phyloP scores from a whole-genome alignment of 202 grass and related monocot genomes.

The Alloteropsis angusta region DNA sequence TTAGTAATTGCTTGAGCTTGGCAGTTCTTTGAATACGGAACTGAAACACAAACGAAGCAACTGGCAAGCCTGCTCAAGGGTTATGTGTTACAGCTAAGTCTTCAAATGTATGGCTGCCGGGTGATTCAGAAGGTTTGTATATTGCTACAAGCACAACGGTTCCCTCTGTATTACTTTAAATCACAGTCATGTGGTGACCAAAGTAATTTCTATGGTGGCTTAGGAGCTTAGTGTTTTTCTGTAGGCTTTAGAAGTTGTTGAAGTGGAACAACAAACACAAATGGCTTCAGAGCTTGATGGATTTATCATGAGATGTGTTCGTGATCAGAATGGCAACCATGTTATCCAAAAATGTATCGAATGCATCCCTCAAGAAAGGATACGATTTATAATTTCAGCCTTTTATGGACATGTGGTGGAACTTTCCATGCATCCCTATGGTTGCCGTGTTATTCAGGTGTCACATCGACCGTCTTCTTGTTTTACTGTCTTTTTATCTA shows the following conservation, averaged over 20 bases:
- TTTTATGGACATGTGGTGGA: constrained; percentile 84
- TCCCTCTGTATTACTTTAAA: background rate
- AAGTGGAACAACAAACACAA: constrained; percentile 73
- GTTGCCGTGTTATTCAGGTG: constrained; percentile 97
- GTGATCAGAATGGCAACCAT: constrained; percentile 98
- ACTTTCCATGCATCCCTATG: constrained; percentile 95
- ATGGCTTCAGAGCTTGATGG: constrained; percentile 88
- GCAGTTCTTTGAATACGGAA: constrained; percentile 97
- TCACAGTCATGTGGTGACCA: background rate
- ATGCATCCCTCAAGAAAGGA: constrained; percentile 74
- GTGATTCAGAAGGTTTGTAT: constrained; percentile 91
- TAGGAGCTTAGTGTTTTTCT: constrained; percentile 21
- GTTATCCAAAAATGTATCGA: constrained; percentile 98
- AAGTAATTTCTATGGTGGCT: background rate
- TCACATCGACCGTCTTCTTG: background rate
- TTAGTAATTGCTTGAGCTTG: constrained; percentile 27
- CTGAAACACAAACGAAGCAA: constrained; percentile 67
- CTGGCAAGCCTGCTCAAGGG: constrained; percentile 66
- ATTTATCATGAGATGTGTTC: constrained; percentile 80
- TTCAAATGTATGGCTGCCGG: constrained; percentile 98
- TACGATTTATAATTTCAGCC: constrained; percentile 69
- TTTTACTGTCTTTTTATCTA: background rate
- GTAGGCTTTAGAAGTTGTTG: constrained; percentile 88
- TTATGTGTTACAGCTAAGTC: constrained; percentile 70
- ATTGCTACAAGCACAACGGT: background rate